phyloP scores from a whole-genome alignment of 2,329 filamentous ascomycete genomes.

The Curvularia lunata region DNA sequence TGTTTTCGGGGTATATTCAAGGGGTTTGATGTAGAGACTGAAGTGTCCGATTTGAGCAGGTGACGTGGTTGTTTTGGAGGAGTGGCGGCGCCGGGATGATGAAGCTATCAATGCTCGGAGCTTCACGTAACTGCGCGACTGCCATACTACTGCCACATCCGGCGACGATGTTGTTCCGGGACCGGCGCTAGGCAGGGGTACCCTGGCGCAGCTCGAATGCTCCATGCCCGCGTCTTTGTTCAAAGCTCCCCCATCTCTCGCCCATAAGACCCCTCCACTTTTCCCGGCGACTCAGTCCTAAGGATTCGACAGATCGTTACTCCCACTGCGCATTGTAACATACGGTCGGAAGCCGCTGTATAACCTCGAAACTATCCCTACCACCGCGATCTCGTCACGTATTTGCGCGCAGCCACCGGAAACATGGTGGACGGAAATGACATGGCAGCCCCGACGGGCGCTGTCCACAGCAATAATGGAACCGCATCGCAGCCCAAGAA shows the following conservation, averaged over 20 bases:
- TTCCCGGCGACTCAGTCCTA: conserved; percentile 1
- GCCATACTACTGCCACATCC: conserved; percentile 18
- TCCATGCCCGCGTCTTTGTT: conserved; percentile 20
- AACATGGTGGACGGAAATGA: conserved; percentile 22
- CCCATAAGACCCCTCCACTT: conserved; percentile 11
- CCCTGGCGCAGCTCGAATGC: conserved; percentile 18
- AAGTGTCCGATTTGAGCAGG: neutral
- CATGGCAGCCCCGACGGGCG: conserved; percentile 16
- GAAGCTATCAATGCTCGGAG: conserved; percentile 20
- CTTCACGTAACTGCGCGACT: conserved; percentile 22
- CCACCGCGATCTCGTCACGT: conserved; percentile 10
- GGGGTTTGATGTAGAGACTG: neutral
- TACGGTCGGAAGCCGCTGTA: neutral
- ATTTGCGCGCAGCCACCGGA: conserved; percentile 23
- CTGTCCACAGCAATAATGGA: conserved; percentile 32
- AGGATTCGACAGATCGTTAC: neutral
- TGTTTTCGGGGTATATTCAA: neutral
- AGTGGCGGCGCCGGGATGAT: conserved; percentile 23
- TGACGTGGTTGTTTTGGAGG: conserved; percentile 4
- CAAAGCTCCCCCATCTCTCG: conserved; percentile 19
- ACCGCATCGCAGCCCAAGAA: conserved; percentile 64
- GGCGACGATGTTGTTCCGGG: conserved; percentile 19
- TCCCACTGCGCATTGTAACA: neutral
- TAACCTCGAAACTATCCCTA: neutral
- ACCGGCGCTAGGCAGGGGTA: conserved; percentile 17